A percentile compares a stretch with the other conserved stretches of the same genome.
These are phyloP conservation scores for Ophiostoma sp. DNA, from an alignment of 2,329 filamentous ascomycete genomes.

Conservation along the genomic window DNA sequence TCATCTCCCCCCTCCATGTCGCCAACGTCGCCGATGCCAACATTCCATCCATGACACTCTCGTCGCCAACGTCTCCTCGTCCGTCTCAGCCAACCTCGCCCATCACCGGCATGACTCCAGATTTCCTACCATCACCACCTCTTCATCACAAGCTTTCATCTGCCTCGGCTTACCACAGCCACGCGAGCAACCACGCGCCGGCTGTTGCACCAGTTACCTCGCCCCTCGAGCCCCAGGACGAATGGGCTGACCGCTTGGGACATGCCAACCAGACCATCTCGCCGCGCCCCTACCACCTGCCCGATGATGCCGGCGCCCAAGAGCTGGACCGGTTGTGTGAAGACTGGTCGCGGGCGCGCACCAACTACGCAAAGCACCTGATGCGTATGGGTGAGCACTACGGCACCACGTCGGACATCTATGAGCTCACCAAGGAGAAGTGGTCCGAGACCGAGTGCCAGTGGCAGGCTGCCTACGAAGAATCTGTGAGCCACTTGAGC, in stretches of 20 bases:
- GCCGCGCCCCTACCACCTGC: constrained; percentile 65
- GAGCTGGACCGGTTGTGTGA: constrained; percentile 58
- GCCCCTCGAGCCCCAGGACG: constrained; percentile 52
- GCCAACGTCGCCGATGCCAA: constrained; percentile 7
- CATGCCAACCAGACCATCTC: constrained; percentile 90
- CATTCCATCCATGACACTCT: constrained; percentile 21
- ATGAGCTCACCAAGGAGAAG: constrained; percentile 78
- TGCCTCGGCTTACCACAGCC: constrained; percentile 60
- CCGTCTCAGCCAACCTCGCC: constrained; percentile 2
- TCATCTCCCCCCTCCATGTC: background rate
- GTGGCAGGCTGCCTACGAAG: constrained; percentile 68
- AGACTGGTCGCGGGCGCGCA: constrained; percentile 77
- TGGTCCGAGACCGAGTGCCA: constrained; percentile 73
- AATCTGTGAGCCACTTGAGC: constrained; percentile 52
- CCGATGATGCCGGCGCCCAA: constrained; percentile 48
- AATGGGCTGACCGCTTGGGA: constrained; percentile 79
- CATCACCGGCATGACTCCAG: constrained; percentile 4
- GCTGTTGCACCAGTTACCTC: constrained; percentile 26
- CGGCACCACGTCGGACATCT: constrained; percentile 82
- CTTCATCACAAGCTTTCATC: constrained; percentile 72
- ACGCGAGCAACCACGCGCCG: constrained; percentile 49
- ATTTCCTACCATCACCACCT: constrained; percentile 56
- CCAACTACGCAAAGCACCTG: constrained; percentile 84
- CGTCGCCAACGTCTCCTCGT: background rate
- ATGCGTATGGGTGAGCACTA: constrained; percentile 87